Percentiles rank a stretch among this genome's conserved stretches.
phyloP scores from a whole-genome alignment of 169 alveolate species.

The Theileria sp. region DNA sequence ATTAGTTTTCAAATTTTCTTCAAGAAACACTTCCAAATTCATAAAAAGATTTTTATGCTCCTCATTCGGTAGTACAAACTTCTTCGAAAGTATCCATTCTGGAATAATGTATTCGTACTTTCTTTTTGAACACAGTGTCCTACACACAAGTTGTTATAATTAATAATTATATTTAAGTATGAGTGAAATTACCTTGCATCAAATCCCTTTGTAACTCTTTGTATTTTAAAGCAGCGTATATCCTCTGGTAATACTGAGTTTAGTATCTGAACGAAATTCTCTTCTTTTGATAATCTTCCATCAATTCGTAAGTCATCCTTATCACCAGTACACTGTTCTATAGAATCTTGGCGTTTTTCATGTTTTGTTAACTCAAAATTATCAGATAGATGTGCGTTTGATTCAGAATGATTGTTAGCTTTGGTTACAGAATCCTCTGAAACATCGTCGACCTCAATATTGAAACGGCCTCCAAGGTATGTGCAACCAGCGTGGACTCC shows the following conservation, averaged over 20 bases:
- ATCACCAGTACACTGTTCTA: too few relatives aligned
- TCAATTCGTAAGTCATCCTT: too few relatives aligned
- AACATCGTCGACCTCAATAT: conserved; percentile 21
- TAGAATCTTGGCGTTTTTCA: too few relatives aligned
- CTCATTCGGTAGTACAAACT: conserved; percentile 35
- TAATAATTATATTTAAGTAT: not conserved
- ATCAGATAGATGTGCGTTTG: too few relatives aligned
- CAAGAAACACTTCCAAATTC: conserved; percentile 25
- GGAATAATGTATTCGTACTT: conserved; percentile 81
- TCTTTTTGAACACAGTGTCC: conserved; percentile 80
- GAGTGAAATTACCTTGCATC: conserved; percentile 70
- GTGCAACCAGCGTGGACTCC: conserved; percentile 85
- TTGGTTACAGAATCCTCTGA: not conserved
- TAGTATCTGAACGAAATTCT: conserved; percentile 42
- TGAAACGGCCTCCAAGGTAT: conserved; percentile 68
- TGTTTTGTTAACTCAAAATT: too few relatives aligned
- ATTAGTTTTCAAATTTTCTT: conserved; percentile 14
- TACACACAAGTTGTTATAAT: conserved; percentile 8
- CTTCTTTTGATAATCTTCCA: conserved; percentile 43
- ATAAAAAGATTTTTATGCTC: conserved; percentile 23
- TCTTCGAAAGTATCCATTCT: conserved; percentile 59
- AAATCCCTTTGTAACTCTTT: conserved; percentile 81
- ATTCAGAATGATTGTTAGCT: not conserved
- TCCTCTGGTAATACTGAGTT: conserved; percentile 68
- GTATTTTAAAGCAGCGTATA: conserved; percentile 69